Conservation (phyloP, 495 filamentous ascomycete genomes). For the Aeminium ludgeri region DNA sequence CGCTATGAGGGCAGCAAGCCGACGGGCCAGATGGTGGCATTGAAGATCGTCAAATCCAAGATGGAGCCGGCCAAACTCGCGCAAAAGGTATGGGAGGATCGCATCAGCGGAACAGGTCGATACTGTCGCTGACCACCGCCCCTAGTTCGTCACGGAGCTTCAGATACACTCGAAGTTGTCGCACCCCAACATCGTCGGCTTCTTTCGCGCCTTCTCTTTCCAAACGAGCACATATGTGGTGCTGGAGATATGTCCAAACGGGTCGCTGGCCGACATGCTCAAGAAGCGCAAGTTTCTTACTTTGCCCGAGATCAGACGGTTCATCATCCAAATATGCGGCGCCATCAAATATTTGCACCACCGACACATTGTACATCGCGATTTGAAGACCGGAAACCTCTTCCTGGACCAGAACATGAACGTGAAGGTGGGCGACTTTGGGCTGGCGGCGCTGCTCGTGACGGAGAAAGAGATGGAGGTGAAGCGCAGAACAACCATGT, state of each 20-base stretch:
- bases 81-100: slow-evolving; percentile 51
- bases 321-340: slow-evolving; percentile 83
- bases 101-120: too few species aligned
- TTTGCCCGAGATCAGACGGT: slow-evolving; percentile 78
- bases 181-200: slow-evolving; percentile 85
- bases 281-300: slow-evolving; percentile 72
- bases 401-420: slow-evolving; percentile 96
- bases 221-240: slow-evolving; percentile 79
- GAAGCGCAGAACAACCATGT: slow-evolving; percentile 64
- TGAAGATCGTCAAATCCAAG: slow-evolving; percentile 81
- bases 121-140: slow-evolving; percentile 13
- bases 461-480: slow-evolving; percentile 63
- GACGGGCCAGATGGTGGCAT: slow-evolving; percentile 47
- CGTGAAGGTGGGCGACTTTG: slow-evolving; percentile 94
- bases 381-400: slow-evolving; percentile 95
- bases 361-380: slow-evolving; percentile 86
- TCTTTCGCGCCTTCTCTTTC: slow-evolving; percentile 86
- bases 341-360: slow-evolving; percentile 95
- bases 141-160: slow-evolving; percentile 86
- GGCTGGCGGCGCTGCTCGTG: slow-evolving; percentile 79
- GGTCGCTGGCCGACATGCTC: slow-evolving; percentile 97
- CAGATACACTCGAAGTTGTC: slow-evolving; percentile 96
- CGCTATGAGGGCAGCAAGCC: slow-evolving; percentile 37
- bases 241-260: slow-evolving; percentile 84
- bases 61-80: slow-evolving; percentile 72